Evolutionary conservation across 495 filamentous ascomycete species (phyloP).

Genomic region (Glutinoglossum americanum): DNA sequence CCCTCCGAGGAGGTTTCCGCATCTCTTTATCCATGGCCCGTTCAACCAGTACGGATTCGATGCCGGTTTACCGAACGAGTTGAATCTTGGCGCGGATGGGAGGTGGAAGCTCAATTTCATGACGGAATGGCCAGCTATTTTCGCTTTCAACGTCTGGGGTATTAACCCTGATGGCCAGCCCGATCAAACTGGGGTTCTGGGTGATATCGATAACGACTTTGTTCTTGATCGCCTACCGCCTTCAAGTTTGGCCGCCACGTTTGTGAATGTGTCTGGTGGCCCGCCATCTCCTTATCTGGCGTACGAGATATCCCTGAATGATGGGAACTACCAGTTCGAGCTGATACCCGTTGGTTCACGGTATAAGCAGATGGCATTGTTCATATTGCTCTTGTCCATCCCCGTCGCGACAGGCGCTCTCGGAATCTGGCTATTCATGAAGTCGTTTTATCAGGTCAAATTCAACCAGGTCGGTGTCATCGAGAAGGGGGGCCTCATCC

Average conservation of each 20-base stretch:
- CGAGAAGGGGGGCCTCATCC: not conserved
- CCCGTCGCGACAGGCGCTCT: slow-evolving; percentile 28
- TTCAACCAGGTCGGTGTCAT: slow-evolving; percentile 43
- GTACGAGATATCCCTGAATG: slow-evolving; percentile 34
- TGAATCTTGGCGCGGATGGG: slow-evolving; percentile 30
- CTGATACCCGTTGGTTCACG: slow-evolving; percentile 32
- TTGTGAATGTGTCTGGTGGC: slow-evolving; percentile 37
- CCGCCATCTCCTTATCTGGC: slow-evolving; percentile 33
- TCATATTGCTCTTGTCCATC: slow-evolving; percentile 32
- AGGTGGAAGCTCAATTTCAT: slow-evolving; percentile 40
- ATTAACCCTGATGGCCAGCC: slow-evolving; percentile 43
- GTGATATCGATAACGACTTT: slow-evolving; percentile 38
- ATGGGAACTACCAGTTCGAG: slow-evolving; percentile 28
- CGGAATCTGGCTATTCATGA: slow-evolving; percentile 37
- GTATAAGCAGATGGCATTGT: slow-evolving; percentile 34
- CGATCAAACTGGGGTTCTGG: slow-evolving; percentile 33
- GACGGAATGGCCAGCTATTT: slow-evolving; percentile 40
- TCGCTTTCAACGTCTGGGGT: slow-evolving; percentile 49
- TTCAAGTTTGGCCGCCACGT: slow-evolving; percentile 28
- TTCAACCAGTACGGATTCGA: slow-evolving; percentile 53
- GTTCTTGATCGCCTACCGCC: slow-evolving; percentile 44
- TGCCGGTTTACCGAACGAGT: slow-evolving; percentile 32
- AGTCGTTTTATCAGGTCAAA: slow-evolving; percentile 48
- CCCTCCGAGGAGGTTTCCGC: slow-evolving; percentile 32
- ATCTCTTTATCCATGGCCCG: slow-evolving; percentile 41